Evolutionary conservation across 1,284 basidiomycete species (phyloP).

Genomic region (Sanghuangporus sanghuang): DNA sequence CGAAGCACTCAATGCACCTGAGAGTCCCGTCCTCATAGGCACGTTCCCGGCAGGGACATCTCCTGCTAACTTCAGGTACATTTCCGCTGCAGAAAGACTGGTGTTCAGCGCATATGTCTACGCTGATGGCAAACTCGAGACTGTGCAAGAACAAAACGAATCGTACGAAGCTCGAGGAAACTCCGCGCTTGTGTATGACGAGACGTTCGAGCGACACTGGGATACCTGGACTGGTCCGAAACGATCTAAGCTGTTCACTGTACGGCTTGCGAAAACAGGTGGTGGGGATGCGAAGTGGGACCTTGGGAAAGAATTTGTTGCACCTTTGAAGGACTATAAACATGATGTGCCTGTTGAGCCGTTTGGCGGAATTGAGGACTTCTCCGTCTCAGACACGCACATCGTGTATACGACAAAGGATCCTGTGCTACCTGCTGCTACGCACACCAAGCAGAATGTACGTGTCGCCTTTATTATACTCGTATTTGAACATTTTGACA

Average conservation of each 20-base stretch:
- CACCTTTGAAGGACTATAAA: slow-evolving; percentile 58
- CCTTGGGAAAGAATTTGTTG: slow-evolving; percentile 47
- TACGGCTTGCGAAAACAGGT: slow-evolving; percentile 40
- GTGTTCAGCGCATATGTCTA: slow-evolving; percentile 80
- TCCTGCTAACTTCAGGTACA: slow-evolving; percentile 67
- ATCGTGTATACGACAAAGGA: slow-evolving; percentile 86
- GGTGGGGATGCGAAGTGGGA: slow-evolving; percentile 44
- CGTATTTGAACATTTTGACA: background rate
- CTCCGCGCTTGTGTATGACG: slow-evolving; percentile 75
- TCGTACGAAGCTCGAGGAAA: slow-evolving; percentile 68
- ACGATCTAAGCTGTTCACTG: slow-evolving; percentile 62
- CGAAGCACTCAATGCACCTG: slow-evolving; percentile 23
- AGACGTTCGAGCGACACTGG: slow-evolving; percentile 80
- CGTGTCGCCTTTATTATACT: slow-evolving; percentile 16
- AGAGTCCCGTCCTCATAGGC: slow-evolving; percentile 38
- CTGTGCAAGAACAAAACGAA: slow-evolving; percentile 63
- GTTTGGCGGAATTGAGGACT: slow-evolving; percentile 74
- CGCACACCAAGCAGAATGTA: slow-evolving; percentile 79
- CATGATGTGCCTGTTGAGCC: slow-evolving; percentile 77
- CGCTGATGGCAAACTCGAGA: slow-evolving; percentile 62
- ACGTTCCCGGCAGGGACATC: slow-evolving; percentile 57
- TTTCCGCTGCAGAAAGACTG: slow-evolving; percentile 39
- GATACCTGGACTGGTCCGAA: slow-evolving; percentile 82
- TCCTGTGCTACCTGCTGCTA: slow-evolving; percentile 62
- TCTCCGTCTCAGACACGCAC: slow-evolving; percentile 60